These are phyloP conservation scores for Sindora glabra DNA, from an alignment of 306 rosid species.

Conservation along the genomic window DNA sequence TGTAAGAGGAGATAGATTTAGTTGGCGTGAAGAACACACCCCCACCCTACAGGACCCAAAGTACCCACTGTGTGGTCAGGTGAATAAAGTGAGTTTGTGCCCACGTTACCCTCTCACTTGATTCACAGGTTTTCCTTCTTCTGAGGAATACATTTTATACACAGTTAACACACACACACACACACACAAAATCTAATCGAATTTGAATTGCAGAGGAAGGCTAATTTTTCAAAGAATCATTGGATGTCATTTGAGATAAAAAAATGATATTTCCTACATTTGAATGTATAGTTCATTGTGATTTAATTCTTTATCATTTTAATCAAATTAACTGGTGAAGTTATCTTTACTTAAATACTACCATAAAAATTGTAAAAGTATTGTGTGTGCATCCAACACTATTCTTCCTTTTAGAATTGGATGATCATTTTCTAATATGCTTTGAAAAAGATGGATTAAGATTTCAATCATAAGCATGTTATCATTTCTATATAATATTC, in stretches of 20 bases:
- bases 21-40: constrained; percentile 59
- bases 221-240: too few species aligned
- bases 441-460: constrained; percentile 5
- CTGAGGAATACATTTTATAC: constrained; percentile 4
- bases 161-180: too few species aligned
- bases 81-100: constrained; percentile 44
- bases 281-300: too few species aligned
- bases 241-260: too few species aligned
- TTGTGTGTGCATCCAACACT: too few species aligned
- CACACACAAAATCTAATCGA: too few species aligned
- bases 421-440: constrained; percentile 9
- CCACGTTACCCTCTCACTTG: constrained; percentile 25
- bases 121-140: background rate
- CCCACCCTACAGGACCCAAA: constrained; percentile 20
- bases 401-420: constrained; percentile 7
- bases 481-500: constrained; percentile 8
- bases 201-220: too few species aligned
- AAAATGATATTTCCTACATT: too few species aligned
- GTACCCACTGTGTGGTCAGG: constrained; percentile 20
- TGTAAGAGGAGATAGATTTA: background rate
- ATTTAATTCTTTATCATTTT: too few species aligned
- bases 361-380: too few species aligned
- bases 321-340: too few species aligned
- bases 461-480: constrained; percentile 19
- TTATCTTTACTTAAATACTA: too few species aligned